phyloP scores from a whole-genome alignment of 2,329 filamentous ascomycete genomes.

The Dendryphion nanum region DNA sequence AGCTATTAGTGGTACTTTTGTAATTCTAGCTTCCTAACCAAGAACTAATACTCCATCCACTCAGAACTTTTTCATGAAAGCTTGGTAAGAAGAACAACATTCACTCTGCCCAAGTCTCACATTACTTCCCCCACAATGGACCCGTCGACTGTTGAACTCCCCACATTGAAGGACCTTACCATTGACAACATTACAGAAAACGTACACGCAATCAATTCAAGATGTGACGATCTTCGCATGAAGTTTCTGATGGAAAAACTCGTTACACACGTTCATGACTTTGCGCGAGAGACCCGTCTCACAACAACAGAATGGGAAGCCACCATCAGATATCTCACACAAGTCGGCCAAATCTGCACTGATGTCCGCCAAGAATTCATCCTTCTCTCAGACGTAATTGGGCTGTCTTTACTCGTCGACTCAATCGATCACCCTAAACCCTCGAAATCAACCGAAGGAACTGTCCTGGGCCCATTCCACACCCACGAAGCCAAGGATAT shows the following conservation, averaged over 20 bases:
- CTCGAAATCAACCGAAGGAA: slow-evolving; percentile 64
- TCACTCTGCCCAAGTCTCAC: background rate
- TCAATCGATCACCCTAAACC: slow-evolving; percentile 78
- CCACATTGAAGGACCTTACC: slow-evolving; percentile 57
- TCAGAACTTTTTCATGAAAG: too few species aligned
- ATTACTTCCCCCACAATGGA: background rate
- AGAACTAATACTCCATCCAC: too few species aligned
- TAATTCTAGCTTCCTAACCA: too few species aligned
- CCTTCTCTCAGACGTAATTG: slow-evolving; percentile 72
- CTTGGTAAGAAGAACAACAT: background rate
- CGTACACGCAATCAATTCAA: slow-evolving; percentile 68
- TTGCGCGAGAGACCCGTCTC: slow-evolving; percentile 71
- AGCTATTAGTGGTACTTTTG: too few species aligned
- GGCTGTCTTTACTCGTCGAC: slow-evolving; percentile 73
- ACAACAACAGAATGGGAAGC: slow-evolving; percentile 74
- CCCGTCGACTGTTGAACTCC: background rate
- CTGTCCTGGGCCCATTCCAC: slow-evolving; percentile 76
- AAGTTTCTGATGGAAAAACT: slow-evolving; percentile 54
- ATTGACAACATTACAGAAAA: slow-evolving; percentile 76
- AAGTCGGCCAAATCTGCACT: slow-evolving; percentile 66
- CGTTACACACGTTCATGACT: slow-evolving; percentile 74
- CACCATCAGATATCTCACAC: slow-evolving; percentile 65
- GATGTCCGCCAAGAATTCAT: slow-evolving; percentile 76
- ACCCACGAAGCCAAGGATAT: slow-evolving; percentile 66
- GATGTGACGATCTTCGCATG: slow-evolving; percentile 60